Evolutionary conservation across 2,329 filamentous ascomycete genomes (phyloP).

Genomic region (Aspergillus intermedius): DNA sequence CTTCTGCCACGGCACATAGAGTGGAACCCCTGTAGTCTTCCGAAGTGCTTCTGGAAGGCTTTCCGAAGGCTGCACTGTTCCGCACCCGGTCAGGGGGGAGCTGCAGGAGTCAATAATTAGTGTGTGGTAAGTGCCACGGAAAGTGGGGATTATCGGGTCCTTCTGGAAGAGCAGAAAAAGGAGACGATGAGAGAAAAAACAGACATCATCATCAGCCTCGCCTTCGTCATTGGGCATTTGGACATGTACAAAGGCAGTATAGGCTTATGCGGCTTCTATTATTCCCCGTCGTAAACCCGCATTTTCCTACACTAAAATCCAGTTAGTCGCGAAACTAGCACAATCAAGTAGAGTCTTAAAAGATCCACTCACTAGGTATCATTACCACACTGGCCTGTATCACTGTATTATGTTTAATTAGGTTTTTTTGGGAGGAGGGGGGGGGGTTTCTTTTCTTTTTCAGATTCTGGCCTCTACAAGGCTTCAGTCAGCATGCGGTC

Average conservation of each 20-base stretch:
- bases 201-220: slow-evolving; percentile 6
- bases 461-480: not conserved
- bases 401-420: no score
- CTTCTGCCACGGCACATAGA: slow-evolving; percentile 11
- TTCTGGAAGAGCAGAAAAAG: slow-evolving; percentile 5
- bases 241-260: not conserved
- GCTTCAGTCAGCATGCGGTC: slow-evolving; percentile 9
- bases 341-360: not conserved
- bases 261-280: not conserved
- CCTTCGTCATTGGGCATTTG: slow-evolving; percentile 9
- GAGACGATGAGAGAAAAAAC: slow-evolving; percentile 2
- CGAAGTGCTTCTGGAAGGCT: slow-evolving; percentile 16
- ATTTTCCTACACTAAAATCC: slow-evolving; percentile 4
- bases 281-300: slow-evolving; percentile 1
- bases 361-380: no score
- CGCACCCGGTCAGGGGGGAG: not conserved
- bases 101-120: slow-evolving; percentile 6
- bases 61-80: slow-evolving; percentile 11
- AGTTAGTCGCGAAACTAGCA: slow-evolving; percentile 10
- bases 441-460: not conserved
- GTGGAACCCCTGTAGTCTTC: slow-evolving; percentile 9
- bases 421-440: no score
- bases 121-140: slow-evolving; percentile 6
- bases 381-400: no score
- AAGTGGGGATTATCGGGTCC: slow-evolving; percentile 6